Evolutionary conservation across 1,284 basidiomycete genomes (phyloP).

Genomic region (Cryptococcus sp.): DNA sequence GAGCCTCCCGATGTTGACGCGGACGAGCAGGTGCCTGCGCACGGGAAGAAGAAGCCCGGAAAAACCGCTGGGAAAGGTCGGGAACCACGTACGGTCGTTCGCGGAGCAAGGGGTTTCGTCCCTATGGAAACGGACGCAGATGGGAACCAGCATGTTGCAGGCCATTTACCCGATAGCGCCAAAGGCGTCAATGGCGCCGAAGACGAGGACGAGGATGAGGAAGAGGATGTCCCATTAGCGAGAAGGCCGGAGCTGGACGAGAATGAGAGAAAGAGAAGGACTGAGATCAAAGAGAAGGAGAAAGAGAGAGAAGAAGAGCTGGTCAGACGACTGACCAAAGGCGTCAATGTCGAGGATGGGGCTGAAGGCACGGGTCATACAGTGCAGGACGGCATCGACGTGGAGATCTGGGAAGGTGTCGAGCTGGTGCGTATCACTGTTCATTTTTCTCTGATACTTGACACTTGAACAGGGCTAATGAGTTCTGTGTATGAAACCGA

Average conservation of each 20-base stretch:
- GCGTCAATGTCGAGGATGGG: conserved; percentile 69
- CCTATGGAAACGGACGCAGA: conserved; percentile 25
- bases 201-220: conserved; percentile 7
- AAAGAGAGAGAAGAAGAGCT: conserved; percentile 50
- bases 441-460: background rate
- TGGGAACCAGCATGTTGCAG: conserved; percentile 23
- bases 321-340: conserved; percentile 76
- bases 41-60: conserved; percentile 25
- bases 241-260: background rate
- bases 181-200: background rate
- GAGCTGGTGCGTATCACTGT: conserved; percentile 34
- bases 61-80: conserved; percentile 20
- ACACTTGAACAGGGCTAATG: background rate
- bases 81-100: conserved; percentile 18
- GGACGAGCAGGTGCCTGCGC: conserved; percentile 7
- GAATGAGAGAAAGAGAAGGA: conserved; percentile 10
- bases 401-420: conserved; percentile 49
- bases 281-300: conserved; percentile 24
- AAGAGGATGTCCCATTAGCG: background rate
- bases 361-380: conserved; percentile 7
- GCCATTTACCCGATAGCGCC: conserved; percentile 13
- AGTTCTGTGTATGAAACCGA: background rate
- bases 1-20: conserved; percentile 12
- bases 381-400: conserved; percentile 24
- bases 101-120: conserved; percentile 19